phyloP scores from a whole-genome alignment of 257 asterid genomes.

The Sherardia arvensis region DNA sequence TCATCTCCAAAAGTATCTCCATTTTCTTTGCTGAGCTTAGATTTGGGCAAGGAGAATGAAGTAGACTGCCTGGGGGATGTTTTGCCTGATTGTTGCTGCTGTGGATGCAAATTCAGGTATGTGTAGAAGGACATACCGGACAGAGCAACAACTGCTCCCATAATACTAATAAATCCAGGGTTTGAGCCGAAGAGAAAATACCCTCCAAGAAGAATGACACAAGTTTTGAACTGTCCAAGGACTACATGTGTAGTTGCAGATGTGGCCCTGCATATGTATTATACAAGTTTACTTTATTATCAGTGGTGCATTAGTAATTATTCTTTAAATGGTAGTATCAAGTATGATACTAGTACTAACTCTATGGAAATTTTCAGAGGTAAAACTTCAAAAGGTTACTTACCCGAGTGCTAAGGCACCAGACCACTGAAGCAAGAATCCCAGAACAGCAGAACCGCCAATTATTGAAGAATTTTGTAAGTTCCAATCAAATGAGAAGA shows the following conservation, averaged over 20 bases:
- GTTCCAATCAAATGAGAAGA: slow-evolving; percentile 66
- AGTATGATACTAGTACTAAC: too few species aligned
- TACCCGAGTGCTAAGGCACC: slow-evolving; percentile 99
- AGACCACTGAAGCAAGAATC: slow-evolving; percentile 97
- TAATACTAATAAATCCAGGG: slow-evolving; percentile 73
- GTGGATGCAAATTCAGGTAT: slow-evolving; percentile 63
- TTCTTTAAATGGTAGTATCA: not conserved
- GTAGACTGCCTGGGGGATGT: slow-evolving; percentile 36
- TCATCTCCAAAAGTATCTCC: slow-evolving; percentile 49
- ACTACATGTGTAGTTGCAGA: slow-evolving; percentile 96
- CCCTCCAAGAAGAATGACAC: slow-evolving; percentile 89
- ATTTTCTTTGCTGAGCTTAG: slow-evolving; percentile 70
- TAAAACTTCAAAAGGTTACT: slow-evolving; percentile 9
- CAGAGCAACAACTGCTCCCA: slow-evolving; percentile 77
- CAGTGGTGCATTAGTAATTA: not conserved
- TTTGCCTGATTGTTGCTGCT: slow-evolving; percentile 41
- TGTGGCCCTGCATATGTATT: slow-evolving; percentile 49
- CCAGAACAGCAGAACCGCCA: slow-evolving; percentile 79
- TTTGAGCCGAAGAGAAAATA: slow-evolving; percentile 76
- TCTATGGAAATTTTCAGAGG: not conserved
- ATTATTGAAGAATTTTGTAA: slow-evolving; percentile 44
- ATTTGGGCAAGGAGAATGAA: slow-evolving; percentile 56
- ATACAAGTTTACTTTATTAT: not conserved
- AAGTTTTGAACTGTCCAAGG: slow-evolving; percentile 95
- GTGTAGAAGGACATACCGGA: slow-evolving; percentile 81